Conservation (phyloP, 495 filamentous ascomycete species). For the Penicillium macrosclerotiorum region DNA sequence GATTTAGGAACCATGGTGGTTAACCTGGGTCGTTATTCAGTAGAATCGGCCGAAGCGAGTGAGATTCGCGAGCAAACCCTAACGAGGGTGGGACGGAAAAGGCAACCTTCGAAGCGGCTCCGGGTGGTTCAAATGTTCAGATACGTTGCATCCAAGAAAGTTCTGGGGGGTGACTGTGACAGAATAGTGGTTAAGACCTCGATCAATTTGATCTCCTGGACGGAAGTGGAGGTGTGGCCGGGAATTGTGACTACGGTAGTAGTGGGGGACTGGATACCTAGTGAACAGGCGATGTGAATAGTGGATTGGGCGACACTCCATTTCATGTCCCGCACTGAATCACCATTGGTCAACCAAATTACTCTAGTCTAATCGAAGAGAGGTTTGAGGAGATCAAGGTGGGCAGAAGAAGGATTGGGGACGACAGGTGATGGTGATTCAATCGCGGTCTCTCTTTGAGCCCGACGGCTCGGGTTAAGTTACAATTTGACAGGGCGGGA, state of each 20-base stretch:
- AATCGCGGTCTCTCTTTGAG: slow-evolving; percentile 9
- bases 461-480: slow-evolving; percentile 49
- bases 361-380: too few relatives aligned
- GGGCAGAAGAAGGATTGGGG: too few relatives aligned
- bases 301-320: slow-evolving; percentile 15
- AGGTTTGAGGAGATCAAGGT: background rate
- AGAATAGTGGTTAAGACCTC: background rate
- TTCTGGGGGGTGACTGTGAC: background rate
- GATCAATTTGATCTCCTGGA: background rate
- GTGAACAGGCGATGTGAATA: slow-evolving; percentile 7
- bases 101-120: slow-evolving; percentile 5
- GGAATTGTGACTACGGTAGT: slow-evolving; percentile 4
- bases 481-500: slow-evolving; percentile 40
- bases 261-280: slow-evolving; percentile 10
- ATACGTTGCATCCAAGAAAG: background rate
- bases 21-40: slow-evolving; percentile 2
- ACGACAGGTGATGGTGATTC: too few relatives aligned
- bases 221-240: background rate
- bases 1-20: slow-evolving; percentile 22
- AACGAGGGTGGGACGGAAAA: slow-evolving; percentile 6
- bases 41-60: slow-evolving; percentile 7
- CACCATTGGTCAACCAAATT: slow-evolving; percentile 5
- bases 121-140: too few relatives aligned
- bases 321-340: slow-evolving; percentile 16
- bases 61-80: slow-evolving; percentile 10